phyloP scores from a whole-genome alignment of 1,139 yeast species.

The Ashbya aceris region DNA sequence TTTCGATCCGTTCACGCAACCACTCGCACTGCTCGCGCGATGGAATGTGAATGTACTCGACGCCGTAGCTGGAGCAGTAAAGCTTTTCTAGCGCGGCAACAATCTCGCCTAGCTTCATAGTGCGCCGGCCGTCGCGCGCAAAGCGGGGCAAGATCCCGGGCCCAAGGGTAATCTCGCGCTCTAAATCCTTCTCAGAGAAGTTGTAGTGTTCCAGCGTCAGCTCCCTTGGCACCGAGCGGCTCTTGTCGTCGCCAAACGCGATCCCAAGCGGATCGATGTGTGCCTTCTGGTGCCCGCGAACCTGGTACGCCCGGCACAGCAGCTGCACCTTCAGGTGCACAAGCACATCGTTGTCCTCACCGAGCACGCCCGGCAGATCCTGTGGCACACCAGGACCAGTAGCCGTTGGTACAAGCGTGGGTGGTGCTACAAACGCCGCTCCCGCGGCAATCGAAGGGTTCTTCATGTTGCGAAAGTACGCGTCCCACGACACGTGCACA shows the following conservation, averaged over 20 bases:
- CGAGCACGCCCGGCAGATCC: conserved; percentile 28
- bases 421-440: conserved; percentile 82
- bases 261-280: conserved; percentile 90
- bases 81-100: conserved; percentile 69
- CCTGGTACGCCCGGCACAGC: conserved; percentile 96
- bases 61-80: conserved; percentile 85
- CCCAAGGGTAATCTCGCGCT: conserved; percentile 79
- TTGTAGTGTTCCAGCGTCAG: conserved; percentile 87
- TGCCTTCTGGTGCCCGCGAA: conserved; percentile 94
- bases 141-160: conserved; percentile 97
- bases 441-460: conserved; percentile 59
- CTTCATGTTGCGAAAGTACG: conserved; percentile 87
- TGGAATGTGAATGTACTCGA: conserved; percentile 94
- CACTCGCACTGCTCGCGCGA: conserved; percentile 94
- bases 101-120: conserved; percentile 68
- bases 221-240: conserved; percentile 60
- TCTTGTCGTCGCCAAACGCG: conserved; percentile 62
- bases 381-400: conserved; percentile 61
- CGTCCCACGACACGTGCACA: conserved; percentile 93
- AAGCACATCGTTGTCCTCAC: conserved; percentile 53
- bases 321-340: conserved; percentile 92
- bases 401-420: conserved; percentile 60
- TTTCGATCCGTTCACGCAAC: conserved; percentile 94
- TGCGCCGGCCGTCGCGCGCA: conserved; percentile 54
- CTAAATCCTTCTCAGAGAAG: conserved; percentile 76